Base-by-base conservation (phyloP, 208 protist species). In the Leptomonas seymouri region DNA sequence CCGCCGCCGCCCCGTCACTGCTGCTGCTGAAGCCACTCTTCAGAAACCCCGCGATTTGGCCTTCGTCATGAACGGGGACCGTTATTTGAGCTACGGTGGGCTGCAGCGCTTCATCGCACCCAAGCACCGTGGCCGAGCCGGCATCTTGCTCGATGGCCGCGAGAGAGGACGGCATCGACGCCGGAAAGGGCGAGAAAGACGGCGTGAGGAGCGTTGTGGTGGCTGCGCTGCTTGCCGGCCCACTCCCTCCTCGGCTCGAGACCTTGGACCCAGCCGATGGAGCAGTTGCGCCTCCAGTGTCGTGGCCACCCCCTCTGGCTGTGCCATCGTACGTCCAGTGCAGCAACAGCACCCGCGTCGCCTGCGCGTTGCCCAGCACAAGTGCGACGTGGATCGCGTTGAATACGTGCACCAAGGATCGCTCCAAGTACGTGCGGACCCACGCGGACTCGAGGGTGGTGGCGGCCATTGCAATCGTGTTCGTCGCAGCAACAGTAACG, bases 321-420 rank as follows among this genome's bases (percentile, higher is more conserved):
- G 18, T 55, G 25, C 62, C 56, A 36, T 46, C 41, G 51, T 60
- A 67, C 16, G 31, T 30, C 63, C 57, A 50, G 11, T 51, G 45
- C 16, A 68, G 66, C 23, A 78, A 62, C 54, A 74, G 62, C 34
- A 62, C 51, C 30, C 55, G 58, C 21, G 59, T 27, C 71, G 67
- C 71, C 55, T 62, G 66, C 36, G 71, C 68, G 62, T 85, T 67
- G 28, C 80, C 80, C 7, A 81, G 74, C 27, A 63, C 31, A 18
- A 85, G 71, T 0, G 80, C 74, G 18, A 81, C 49, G 53, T 81
- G 70, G 6, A 85, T 57, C 3, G 71, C 46, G 30, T 69, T 71
- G 18, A 85, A 69, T 30, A 25, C 65, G 59, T 85, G 80, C 12
- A n/a, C 20, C 48, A 74, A 85, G 30, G 49, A 57, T 27, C 67